phyloP scores from a whole-genome alignment of 495 filamentous ascomycete species.

The Penicillium verhagenii region DNA sequence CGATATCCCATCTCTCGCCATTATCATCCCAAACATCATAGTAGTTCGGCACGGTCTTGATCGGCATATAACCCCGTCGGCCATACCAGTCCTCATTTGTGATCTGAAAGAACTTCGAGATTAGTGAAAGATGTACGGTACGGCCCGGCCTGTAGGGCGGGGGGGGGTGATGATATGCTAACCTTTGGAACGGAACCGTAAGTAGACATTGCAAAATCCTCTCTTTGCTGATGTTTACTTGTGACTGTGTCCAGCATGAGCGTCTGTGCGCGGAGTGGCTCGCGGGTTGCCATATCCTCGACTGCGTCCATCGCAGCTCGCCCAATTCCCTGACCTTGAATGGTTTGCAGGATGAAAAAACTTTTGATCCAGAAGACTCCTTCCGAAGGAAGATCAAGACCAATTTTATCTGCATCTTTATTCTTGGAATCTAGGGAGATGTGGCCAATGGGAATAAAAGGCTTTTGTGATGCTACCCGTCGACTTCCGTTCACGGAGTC shows the following conservation, averaged over 20 bases:
- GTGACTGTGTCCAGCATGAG: constrained; percentile 24
- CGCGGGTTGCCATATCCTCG: constrained; percentile 24
- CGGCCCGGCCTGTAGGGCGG: no score
- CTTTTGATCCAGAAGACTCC: constrained; percentile 29
- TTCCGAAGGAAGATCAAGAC: constrained; percentile 19
- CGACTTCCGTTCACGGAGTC: constrained; percentile 15
- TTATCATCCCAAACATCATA: constrained; percentile 6
- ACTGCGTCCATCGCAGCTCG: constrained; percentile 30
- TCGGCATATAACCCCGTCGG: constrained; percentile 12
- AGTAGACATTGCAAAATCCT: constrained; percentile 21
- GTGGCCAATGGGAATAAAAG: constrained; percentile 29
- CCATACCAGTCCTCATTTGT: constrained; percentile 20
- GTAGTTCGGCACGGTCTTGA: constrained; percentile 19
- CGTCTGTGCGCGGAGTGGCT: constrained; percentile 22
- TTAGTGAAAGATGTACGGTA: no score
- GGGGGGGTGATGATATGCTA: no score
- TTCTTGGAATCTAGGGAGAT: constrained; percentile 29
- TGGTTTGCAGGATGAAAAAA: constrained; percentile 20
- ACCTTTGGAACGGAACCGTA: constrained; percentile 26
- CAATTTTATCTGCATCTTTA: constrained; percentile 14
- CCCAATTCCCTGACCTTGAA: constrained; percentile 27
- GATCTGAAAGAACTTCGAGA: constrained; percentile 11
- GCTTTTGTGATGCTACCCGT: constrained; percentile 13
- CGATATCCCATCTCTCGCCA: constrained; percentile 14
- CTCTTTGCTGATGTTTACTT: constrained; percentile 15